These are phyloP conservation scores for Boletus tomentosulus DNA, from an alignment of 768 basidiomycete genomes.

Conservation along the genomic window DNA sequence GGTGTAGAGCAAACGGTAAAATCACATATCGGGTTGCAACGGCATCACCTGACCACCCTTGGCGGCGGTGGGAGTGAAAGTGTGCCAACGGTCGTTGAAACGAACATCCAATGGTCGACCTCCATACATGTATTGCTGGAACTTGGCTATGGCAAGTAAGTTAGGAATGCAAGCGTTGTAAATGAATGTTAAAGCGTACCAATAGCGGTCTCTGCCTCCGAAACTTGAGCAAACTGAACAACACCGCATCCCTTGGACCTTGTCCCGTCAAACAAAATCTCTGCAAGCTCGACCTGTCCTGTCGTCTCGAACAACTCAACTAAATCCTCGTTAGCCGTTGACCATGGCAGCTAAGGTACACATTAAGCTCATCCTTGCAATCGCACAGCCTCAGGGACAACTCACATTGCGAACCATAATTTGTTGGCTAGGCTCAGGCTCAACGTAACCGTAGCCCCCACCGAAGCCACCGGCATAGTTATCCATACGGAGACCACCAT, in stretches of 20 bases:
- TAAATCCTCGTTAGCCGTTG: slow-evolving; percentile 96
- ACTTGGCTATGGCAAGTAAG: slow-evolving; percentile 58
- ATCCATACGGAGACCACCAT: slow-evolving; percentile 35
- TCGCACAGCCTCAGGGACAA: slow-evolving; percentile 16
- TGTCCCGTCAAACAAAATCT: slow-evolving; percentile 89
- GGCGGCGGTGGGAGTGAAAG: slow-evolving; percentile 83
- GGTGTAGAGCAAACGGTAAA: neutral
- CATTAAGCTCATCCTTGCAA: neutral
- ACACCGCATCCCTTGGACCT: slow-evolving; percentile 94
- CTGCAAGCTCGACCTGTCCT: slow-evolving; percentile 89
- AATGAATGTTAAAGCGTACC: slow-evolving; percentile 39
- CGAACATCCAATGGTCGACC: slow-evolving; percentile 86
- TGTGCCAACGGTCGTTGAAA: slow-evolving; percentile 95
- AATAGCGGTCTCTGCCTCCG: slow-evolving; percentile 93
- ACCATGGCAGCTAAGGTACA: slow-evolving; percentile 82
- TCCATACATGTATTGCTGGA: slow-evolving; percentile 94
- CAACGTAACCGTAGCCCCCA: slow-evolving; percentile 39
- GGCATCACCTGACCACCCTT: slow-evolving; percentile 76
- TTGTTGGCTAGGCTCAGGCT: slow-evolving; percentile 88
- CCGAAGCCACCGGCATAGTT: slow-evolving; percentile 38
- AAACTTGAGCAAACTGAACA: slow-evolving; percentile 85
- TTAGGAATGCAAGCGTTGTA: slow-evolving; percentile 1
- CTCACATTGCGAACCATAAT: slow-evolving; percentile 98
- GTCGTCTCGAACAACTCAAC: slow-evolving; percentile 99
- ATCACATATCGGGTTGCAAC: slow-evolving; percentile 53